These are phyloP conservation scores for Colletotrichum gloeosporioides DNA, from an alignment of 2,329 filamentous ascomycete species.

Conservation along the genomic window DNA sequence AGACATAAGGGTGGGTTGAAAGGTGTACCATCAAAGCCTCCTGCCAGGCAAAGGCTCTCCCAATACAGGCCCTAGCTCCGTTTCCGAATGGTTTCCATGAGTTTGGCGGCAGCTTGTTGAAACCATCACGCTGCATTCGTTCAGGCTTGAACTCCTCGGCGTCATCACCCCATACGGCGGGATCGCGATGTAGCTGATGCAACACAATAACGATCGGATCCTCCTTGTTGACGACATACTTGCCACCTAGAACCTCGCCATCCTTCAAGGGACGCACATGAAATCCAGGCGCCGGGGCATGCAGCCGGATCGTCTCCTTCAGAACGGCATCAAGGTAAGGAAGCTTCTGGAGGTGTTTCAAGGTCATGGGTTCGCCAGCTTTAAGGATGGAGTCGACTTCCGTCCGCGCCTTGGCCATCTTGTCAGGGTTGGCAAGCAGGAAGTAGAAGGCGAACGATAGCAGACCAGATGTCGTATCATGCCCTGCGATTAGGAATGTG, in stretches of 20 bases:
- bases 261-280: conserved; percentile 53
- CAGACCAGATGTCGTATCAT: conserved; percentile 73
- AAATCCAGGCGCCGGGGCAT: conserved; percentile 65
- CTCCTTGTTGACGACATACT: conserved; percentile 62
- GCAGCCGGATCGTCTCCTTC: conserved; percentile 69
- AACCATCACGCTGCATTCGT: conserved; percentile 73
- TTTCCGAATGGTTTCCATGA: conserved; percentile 74
- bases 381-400: conserved; percentile 73
- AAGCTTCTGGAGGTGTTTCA: conserved; percentile 68
- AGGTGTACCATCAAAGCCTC: conserved; percentile 58
- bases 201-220: conserved; percentile 57
- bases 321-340: conserved; percentile 71
- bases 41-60: conserved; percentile 77
- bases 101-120: conserved; percentile 61
- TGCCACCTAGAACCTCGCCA: conserved; percentile 61
- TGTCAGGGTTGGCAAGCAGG: conserved; percentile 63
- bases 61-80: conserved; percentile 74
- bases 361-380: conserved; percentile 55
- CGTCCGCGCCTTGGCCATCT: conserved; percentile 63
- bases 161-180: conserved; percentile 68
- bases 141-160: conserved; percentile 72
- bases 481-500: conserved; percentile 74
- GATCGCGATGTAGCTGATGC: conserved; percentile 61
- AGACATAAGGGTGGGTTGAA: background rate
- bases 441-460: conserved; percentile 70